These are phyloP conservation scores for Xylaria sp. DNA, from an alignment of 2,329 filamentous ascomycete genomes.

Conservation along the genomic window DNA sequence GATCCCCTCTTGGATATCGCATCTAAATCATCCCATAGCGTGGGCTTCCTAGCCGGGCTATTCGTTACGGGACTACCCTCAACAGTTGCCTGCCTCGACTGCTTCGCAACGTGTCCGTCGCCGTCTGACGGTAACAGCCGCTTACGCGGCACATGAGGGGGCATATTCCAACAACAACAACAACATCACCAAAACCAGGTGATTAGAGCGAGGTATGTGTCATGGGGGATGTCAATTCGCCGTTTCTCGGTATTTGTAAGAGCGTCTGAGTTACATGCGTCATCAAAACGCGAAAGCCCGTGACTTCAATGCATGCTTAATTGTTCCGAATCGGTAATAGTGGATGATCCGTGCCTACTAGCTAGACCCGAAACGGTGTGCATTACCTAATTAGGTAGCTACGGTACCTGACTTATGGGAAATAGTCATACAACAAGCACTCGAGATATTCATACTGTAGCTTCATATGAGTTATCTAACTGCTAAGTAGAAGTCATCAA, in stretches of 20 bases:
- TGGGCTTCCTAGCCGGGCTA: conserved; percentile 61
- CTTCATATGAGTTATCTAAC: too few relatives aligned
- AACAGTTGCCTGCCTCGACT: conserved; percentile 45
- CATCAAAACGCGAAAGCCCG: conserved; percentile 49
- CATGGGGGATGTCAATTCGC: background rate
- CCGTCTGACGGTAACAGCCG: conserved; percentile 58
- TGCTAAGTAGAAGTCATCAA: too few relatives aligned
- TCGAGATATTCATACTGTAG: too few relatives aligned
- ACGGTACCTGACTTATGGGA: background rate
- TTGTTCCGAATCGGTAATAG: conserved; percentile 30
- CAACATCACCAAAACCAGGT: conserved; percentile 22
- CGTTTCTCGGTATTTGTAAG: conserved; percentile 12
- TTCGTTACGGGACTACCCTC: conserved; percentile 42
- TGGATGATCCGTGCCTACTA: background rate
- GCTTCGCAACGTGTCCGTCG: conserved; percentile 47
- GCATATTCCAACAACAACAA: conserved; percentile 61
- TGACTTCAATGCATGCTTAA: conserved; percentile 39
- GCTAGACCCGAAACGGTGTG: background rate
- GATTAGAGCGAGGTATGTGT: background rate
- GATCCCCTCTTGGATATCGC: conserved; percentile 58
- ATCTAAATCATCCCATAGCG: conserved; percentile 71
- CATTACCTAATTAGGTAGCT: background rate
- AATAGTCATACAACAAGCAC: too few relatives aligned
- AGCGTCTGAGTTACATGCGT: conserved; percentile 36
- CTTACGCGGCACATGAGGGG: conserved; percentile 75